phyloP scores from a whole-genome alignment of 2,329 filamentous ascomycete genomes.

The Bertia moriformis region DNA sequence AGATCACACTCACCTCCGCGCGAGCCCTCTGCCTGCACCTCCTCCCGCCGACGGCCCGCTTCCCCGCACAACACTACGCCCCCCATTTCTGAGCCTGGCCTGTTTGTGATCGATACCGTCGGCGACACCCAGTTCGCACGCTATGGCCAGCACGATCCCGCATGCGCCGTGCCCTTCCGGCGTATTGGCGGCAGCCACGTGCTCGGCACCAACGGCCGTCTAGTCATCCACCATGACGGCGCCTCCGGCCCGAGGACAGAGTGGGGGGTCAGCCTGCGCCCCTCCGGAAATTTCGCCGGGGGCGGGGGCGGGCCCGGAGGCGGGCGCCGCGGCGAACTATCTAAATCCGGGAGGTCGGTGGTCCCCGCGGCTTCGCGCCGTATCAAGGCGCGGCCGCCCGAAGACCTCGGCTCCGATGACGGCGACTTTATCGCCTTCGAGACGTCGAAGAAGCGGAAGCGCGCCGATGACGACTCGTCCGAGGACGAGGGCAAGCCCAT shows the following conservation, averaged over 20 bases:
- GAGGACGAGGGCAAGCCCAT: slow-evolving; percentile 25
- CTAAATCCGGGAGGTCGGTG: slow-evolving; percentile 18
- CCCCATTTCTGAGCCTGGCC: slow-evolving; percentile 5
- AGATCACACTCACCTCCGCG: too few species aligned
- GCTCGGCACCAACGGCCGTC: slow-evolving; percentile 44
- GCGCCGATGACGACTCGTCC: slow-evolving; percentile 9
- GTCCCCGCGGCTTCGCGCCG: too few species aligned
- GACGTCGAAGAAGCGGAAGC: slow-evolving; percentile 25
- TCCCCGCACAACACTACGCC: slow-evolving; percentile 2
- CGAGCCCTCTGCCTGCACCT: too few species aligned
- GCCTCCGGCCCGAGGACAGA: slow-evolving; percentile 33
- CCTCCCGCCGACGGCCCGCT: too few species aligned
- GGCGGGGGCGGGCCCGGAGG: slow-evolving; percentile 26
- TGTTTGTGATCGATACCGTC: slow-evolving; percentile 54
- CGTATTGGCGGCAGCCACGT: slow-evolving; percentile 56
- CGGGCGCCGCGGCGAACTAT: slow-evolving; percentile 30
- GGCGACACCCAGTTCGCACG: slow-evolving; percentile 64
- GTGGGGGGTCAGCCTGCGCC: slow-evolving; percentile 33
- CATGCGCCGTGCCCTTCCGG: slow-evolving; percentile 56
- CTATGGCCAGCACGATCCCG: slow-evolving; percentile 62
- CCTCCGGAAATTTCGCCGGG: slow-evolving; percentile 17
- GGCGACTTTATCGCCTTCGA: slow-evolving; percentile 32
- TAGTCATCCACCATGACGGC: slow-evolving; percentile 55
- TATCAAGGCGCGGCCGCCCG: slow-evolving; percentile 7
- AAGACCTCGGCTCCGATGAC: not conserved